Conservation (phyloP, 495 filamentous ascomycete species). For the Friedmanniomyces simplex region DNA sequence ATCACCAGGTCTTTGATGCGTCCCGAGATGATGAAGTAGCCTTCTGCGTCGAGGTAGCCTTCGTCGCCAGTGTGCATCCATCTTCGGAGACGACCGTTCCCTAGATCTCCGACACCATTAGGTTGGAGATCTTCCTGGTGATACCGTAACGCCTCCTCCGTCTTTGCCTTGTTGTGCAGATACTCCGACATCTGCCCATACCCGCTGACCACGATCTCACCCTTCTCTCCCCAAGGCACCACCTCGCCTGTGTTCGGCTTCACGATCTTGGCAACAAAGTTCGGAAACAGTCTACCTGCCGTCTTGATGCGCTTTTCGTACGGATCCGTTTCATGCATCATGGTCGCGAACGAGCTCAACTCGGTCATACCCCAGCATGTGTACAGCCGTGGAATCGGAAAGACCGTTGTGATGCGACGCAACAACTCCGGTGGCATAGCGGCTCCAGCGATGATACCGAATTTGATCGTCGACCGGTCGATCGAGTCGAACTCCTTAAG, state of each 20-base stretch:
- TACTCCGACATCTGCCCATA: slow-evolving; percentile 22
- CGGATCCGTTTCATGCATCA: slow-evolving; percentile 24
- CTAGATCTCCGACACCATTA: slow-evolving; percentile 7
- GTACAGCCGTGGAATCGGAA: slow-evolving; percentile 13
- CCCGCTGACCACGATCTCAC: slow-evolving; percentile 22
- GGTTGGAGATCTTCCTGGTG: slow-evolving; percentile 18
- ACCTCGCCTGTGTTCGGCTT: slow-evolving; percentile 17
- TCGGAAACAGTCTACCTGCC: slow-evolving; percentile 18
- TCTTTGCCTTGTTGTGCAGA: slow-evolving; percentile 17
- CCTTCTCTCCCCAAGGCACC: slow-evolving; percentile 21
- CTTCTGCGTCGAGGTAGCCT: slow-evolving; percentile 21
- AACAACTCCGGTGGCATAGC: slow-evolving; percentile 19
- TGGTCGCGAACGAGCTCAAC: slow-evolving; percentile 20
- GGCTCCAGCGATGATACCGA: slow-evolving; percentile 18
- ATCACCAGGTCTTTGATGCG: slow-evolving; percentile 26
- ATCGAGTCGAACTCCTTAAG: slow-evolving; percentile 11
- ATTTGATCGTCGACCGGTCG: slow-evolving; percentile 16
- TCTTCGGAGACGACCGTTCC: slow-evolving; percentile 3
- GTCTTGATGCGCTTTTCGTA: slow-evolving; percentile 21
- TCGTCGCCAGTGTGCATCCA: slow-evolving; percentile 29
- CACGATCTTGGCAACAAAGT: slow-evolving; percentile 21
- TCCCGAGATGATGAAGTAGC: slow-evolving; percentile 23
- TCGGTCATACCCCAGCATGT: slow-evolving; percentile 22
- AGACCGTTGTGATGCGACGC: slow-evolving; percentile 12
- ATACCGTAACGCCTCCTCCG: slow-evolving; percentile 16